These are phyloP conservation scores for Colletotrichum sojae DNA, from an alignment of 2,329 filamentous ascomycete species.

Conservation along the genomic window DNA sequence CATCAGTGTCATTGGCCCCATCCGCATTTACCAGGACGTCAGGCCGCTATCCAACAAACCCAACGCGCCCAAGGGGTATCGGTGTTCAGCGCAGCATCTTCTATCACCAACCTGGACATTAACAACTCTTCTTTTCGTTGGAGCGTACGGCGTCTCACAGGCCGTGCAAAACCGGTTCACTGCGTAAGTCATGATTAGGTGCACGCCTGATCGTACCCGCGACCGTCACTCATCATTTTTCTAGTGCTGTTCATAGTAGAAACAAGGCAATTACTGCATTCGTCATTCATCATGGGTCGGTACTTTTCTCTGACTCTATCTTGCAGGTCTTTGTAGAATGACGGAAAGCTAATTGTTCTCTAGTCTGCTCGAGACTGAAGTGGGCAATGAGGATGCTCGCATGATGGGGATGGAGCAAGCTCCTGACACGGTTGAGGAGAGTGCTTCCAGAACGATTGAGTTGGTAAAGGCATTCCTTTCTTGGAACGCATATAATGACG, in stretches of 20 bases:
- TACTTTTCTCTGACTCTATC: not conserved
- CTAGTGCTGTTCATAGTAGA: slow-evolving; percentile 9
- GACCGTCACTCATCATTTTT: not conserved
- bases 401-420: slow-evolving; percentile 50
- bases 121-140: slow-evolving; percentile 37
- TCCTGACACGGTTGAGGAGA: slow-evolving; percentile 52
- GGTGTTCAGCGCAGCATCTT: slow-evolving; percentile 46
- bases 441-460: slow-evolving; percentile 49
- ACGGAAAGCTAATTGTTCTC: not conserved
- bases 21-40: slow-evolving; percentile 51
- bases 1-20: slow-evolving; percentile 45
- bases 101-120: slow-evolving; percentile 43
- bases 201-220: not conserved
- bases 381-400: slow-evolving; percentile 55
- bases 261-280: slow-evolving; percentile 14
- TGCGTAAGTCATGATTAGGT: not conserved
- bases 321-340: not conserved
- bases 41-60: slow-evolving; percentile 50
- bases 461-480: not conserved
- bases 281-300: slow-evolving; percentile 45
- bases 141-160: slow-evolving; percentile 50
- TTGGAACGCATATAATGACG: no score
- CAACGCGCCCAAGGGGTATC: slow-evolving; percentile 47
- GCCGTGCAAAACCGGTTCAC: slow-evolving; percentile 50
- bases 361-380: slow-evolving; percentile 58